Evolutionary conservation across 495 filamentous ascomycete species (phyloP), one percentile per base, ranked within the genome.

Genomic region (Jackrogersella minutella): DNA sequence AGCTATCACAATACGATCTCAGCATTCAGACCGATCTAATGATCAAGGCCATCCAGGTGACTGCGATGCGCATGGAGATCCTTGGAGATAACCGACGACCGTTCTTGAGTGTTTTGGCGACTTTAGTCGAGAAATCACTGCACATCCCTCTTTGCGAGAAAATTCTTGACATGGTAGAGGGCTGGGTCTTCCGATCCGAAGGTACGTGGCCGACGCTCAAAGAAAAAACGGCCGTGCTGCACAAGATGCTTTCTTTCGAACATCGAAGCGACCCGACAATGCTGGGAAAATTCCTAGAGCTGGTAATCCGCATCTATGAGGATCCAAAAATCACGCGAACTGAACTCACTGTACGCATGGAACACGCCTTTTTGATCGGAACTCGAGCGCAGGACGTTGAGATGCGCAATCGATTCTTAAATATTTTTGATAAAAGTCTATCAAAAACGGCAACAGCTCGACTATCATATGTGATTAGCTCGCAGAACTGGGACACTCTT

Each of bases 401-500:
- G 50, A 97, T 97, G 93, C 90, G 96, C 24, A 96, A 96, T 70
- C 89, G 94, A 26, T 98, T 98, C 78, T 90, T 97, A 86, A 84
- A 81, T 19, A 96, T 99, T 63, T 97, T 98, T 59, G 94, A 98
- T 77, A 88, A 88, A 68, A 96, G 91, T 74, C 80, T 97, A 61
- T 93, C 92, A 3, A 91, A 92, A 58, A 89, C 91, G 17, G 92
- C 93, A 8, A 96, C 90, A 71, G 90, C 89, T 41, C 86, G 96
- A 39, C 79, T 98, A 16, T 89, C 87, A 59, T 98, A 97, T 77
- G 90, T 98, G 5, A 80, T 99, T 46, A 85, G 87, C 3, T 90
- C 88, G n/a, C 96, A 99, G 74, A 97, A 97, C 68, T 99, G 96
- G 96, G 96, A 97, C 73, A 93, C 91, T 0, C 82, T 99, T 33